A percentile compares a stretch with the other conserved stretches of the same genome.
These are phyloP conservation scores for Saccharomycopsis hybrid DNA, from an alignment of 1,139 yeast species.

Conservation along the genomic window DNA sequence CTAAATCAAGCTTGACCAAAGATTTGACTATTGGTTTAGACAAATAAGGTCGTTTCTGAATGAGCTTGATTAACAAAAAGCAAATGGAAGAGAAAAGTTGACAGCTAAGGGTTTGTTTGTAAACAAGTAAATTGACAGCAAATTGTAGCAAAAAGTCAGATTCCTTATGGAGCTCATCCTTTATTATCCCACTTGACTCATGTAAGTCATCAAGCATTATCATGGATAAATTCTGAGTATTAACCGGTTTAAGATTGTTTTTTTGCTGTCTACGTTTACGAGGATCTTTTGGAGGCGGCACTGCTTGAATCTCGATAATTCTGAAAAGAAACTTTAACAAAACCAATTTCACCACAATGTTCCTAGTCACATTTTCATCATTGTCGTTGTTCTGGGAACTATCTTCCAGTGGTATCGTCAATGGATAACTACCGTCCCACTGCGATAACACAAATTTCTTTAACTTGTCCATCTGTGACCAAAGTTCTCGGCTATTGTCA, in stretches of 20 bases:
- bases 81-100: slow-evolving; percentile 52
- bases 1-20: slow-evolving; percentile 35
- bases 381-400: background rate
- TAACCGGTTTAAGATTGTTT: background rate
- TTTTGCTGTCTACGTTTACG: slow-evolving; percentile 25
- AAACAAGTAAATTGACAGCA: slow-evolving; percentile 2
- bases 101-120: slow-evolving; percentile 5
- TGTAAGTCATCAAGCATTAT: background rate
- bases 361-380: background rate
- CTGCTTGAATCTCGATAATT: slow-evolving; percentile 64
- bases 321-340: slow-evolving; percentile 65
- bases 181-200: background rate
- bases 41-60: slow-evolving; percentile 52
- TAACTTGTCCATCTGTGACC: no score
- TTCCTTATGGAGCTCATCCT: slow-evolving; percentile 2
- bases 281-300: slow-evolving; percentile 29
- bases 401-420: background rate
- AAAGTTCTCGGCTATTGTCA: background rate
- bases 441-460: slow-evolving; percentile 2
- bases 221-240: background rate
- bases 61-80: slow-evolving; percentile 44
- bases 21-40: slow-evolving; percentile 36
- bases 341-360: slow-evolving; percentile 9
- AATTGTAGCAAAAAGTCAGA: slow-evolving; percentile 10
- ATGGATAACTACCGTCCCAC: slow-evolving; percentile 9